Evolutionary conservation across 1,284 basidiomycete genomes (phyloP).

Genomic region (Rhodotorula mucilaginosa): DNA sequence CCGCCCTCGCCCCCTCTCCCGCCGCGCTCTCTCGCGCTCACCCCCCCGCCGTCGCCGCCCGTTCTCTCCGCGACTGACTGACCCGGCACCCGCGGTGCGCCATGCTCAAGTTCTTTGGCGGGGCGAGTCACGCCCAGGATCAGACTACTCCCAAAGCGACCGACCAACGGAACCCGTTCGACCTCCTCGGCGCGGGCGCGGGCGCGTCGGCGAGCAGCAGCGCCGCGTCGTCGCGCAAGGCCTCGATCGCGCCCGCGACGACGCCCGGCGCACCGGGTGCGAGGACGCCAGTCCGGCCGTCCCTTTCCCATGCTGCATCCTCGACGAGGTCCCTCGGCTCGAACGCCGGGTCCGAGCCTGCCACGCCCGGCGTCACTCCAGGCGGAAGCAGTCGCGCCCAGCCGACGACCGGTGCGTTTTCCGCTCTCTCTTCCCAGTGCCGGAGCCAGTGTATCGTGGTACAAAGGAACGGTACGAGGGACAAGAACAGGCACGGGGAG

Average conservation of each 20-base stretch:
- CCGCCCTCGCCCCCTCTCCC: background rate
- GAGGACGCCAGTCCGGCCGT: conserved; percentile 12
- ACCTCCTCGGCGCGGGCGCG: conserved; percentile 14
- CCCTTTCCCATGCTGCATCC: conserved; percentile 9
- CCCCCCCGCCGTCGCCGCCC: background rate
- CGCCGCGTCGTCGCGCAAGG: conserved; percentile 18
- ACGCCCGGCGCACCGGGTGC: background rate
- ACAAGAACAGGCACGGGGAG: no score
- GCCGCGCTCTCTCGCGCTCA: no score
- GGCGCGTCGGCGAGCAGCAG: conserved; percentile 1
- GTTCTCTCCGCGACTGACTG: background rate
- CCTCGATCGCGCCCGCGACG: conserved; percentile 7
- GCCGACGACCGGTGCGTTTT: conserved; percentile 35
- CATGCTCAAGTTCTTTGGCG: conserved; percentile 39
- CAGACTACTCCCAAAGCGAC: conserved; percentile 39
- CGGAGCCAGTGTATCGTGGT: background rate
- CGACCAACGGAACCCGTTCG: conserved; percentile 36
- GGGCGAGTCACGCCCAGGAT: conserved; percentile 18
- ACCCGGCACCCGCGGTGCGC: background rate
- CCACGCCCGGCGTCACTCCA: conserved; percentile 21
- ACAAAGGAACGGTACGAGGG: background rate
- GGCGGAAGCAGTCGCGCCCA: conserved; percentile 19
- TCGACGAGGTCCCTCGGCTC: background rate
- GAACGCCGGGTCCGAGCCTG: conserved; percentile 14
- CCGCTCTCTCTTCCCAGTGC: background rate